Evolutionary conservation across 768 basidiomycete genomes (phyloP).

Genomic region (Heimioporus sp.): DNA sequence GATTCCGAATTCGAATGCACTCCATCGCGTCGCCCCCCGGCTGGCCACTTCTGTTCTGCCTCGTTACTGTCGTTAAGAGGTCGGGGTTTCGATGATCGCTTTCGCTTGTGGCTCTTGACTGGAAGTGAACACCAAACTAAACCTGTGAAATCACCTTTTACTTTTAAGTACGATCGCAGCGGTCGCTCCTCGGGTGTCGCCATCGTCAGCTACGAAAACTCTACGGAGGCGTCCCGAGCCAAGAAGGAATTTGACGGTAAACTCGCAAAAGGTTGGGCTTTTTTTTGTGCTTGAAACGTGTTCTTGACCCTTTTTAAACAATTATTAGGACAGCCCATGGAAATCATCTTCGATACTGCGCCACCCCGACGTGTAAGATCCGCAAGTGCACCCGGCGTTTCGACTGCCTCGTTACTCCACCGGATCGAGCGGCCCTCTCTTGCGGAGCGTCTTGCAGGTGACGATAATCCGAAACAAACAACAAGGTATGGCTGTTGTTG

Average conservation of each 20-base stretch:
- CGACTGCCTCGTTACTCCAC: slow-evolving; percentile 63
- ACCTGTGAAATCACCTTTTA: slow-evolving; percentile 50
- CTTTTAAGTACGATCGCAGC: slow-evolving; percentile 89
- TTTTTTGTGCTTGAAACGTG: not conserved
- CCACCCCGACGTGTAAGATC: slow-evolving; percentile 48
- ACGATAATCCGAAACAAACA: slow-evolving; percentile 31
- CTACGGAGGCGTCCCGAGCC: slow-evolving; percentile 75
- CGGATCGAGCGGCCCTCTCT: slow-evolving; percentile 76
- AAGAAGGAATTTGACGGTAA: slow-evolving; percentile 85
- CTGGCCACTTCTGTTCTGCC: slow-evolving; percentile 34
- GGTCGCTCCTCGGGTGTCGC: slow-evolving; percentile 88
- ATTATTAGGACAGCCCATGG: slow-evolving; percentile 74
- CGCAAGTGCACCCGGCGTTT: slow-evolving; percentile 39
- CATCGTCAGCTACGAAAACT: slow-evolving; percentile 74
- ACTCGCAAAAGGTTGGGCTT: slow-evolving; percentile 72
- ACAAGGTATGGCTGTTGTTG: slow-evolving; percentile 11
- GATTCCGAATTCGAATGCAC: slow-evolving; percentile 42
- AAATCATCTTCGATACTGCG: slow-evolving; percentile 57
- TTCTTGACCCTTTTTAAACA: not conserved
- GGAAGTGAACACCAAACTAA: slow-evolving; percentile 47
- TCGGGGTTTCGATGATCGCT: slow-evolving; percentile 35
- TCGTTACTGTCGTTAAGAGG: slow-evolving; percentile 21
- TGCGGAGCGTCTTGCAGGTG: slow-evolving; percentile 57
- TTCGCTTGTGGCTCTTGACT: slow-evolving; percentile 42
- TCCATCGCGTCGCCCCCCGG: slow-evolving; percentile 29